A percentile compares a stretch with the other conserved stretches of the same genome.
These are phyloP conservation scores for Colletotrichum lindemuthianum DNA, from an alignment of 2,329 filamentous ascomycete genomes.

Conservation along the genomic window DNA sequence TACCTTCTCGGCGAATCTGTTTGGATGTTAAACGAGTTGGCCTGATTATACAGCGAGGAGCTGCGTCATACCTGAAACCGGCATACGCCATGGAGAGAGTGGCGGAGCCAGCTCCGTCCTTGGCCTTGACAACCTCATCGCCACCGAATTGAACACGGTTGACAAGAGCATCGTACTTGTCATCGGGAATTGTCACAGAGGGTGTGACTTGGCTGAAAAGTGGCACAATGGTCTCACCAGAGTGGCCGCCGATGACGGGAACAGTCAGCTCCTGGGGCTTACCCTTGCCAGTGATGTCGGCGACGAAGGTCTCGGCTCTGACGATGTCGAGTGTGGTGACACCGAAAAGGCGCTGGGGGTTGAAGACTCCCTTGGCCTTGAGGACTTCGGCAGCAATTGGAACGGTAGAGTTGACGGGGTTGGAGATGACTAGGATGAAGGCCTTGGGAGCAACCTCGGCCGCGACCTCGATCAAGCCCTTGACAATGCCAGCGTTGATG, in stretches of 20 bases:
- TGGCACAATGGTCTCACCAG: conserved; percentile 96
- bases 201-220: conserved; percentile 94
- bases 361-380: conserved; percentile 92
- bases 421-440: conserved; percentile 96
- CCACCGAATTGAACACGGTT: conserved; percentile 98
- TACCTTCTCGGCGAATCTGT: conserved; percentile 91
- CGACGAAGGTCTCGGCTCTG: conserved; percentile 95
- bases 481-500: conserved; percentile 98
- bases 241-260: conserved; percentile 96
- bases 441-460: conserved; percentile 92
- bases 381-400: conserved; percentile 97
- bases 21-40: conserved; percentile 37
- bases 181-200: conserved; percentile 80
- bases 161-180: conserved; percentile 90
- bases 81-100: conserved; percentile 96
- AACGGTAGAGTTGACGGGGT: conserved; percentile 99
- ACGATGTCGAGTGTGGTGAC: conserved; percentile 99
- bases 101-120: conserved; percentile 89
- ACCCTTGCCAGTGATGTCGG: conserved; percentile 82
- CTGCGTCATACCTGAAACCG: conserved; percentile 78
- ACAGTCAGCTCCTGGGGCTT: conserved; percentile 86
- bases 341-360: conserved; percentile 95
- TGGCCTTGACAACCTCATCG: conserved; percentile 96
- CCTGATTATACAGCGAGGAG: conserved; percentile 25
- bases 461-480: conserved; percentile 88